These are phyloP conservation scores for Krasilnikovozyma curviuscula DNA, from an alignment of 768 basidiomycete genomes.

Conservation along the genomic window DNA sequence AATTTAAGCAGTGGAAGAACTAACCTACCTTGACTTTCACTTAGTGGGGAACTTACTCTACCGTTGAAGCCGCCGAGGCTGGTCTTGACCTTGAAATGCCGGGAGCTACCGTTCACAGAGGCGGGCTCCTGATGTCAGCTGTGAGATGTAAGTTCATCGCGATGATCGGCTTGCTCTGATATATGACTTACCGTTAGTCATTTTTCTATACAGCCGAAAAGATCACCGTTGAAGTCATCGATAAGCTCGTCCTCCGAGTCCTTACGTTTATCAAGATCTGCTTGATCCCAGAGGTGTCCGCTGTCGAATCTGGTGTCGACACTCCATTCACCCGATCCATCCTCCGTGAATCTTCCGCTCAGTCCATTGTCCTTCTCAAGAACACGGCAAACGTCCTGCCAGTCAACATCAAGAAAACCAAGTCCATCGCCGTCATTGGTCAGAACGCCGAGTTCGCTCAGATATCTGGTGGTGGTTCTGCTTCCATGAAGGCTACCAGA, in stretches of 20 bases:
- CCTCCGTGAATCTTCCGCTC: conserved; percentile 28
- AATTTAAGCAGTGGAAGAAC: no score
- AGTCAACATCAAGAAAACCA: conserved; percentile 16
- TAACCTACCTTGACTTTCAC: neutral
- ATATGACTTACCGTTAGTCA: neutral
- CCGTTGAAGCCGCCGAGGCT: neutral
- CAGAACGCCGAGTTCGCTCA: neutral
- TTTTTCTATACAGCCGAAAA: conserved; percentile 25
- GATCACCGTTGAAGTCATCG: conserved; percentile 24
- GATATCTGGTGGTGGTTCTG: neutral
- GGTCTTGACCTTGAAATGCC: conserved; percentile 19
- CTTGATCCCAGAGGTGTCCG: no score
- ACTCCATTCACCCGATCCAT: no score
- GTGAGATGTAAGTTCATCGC: conserved; percentile 2
- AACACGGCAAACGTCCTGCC: conserved; percentile 28
- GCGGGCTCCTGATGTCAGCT: neutral
- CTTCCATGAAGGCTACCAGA: neutral
- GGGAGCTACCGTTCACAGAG: neutral
- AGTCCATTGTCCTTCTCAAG: conserved; percentile 35
- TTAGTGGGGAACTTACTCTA: neutral
- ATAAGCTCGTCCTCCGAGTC: conserved; percentile 30
- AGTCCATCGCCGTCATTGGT: conserved; percentile 20
- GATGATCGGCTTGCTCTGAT: neutral
- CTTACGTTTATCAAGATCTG: no score
- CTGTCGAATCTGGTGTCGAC: no score